Conservation (phyloP, 192 early-diverging fungal genomes). For the Coemansia sp. region DNA sequence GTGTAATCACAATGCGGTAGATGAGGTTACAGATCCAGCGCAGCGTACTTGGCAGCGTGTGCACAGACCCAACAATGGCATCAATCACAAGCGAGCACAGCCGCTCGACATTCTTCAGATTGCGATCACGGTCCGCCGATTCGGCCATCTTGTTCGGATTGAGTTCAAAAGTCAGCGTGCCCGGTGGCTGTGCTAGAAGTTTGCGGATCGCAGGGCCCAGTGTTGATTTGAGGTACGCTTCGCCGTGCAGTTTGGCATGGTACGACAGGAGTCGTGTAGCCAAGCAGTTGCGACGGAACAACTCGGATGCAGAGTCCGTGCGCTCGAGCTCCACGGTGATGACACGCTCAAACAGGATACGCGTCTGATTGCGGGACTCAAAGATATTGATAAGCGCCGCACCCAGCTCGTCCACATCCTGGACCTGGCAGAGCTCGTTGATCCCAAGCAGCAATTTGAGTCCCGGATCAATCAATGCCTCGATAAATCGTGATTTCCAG, state of each 20-base stretch:
- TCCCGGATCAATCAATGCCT: conserved; percentile 69
- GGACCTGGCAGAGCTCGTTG: conserved; percentile 80
- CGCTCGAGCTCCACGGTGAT: conserved; percentile 83
- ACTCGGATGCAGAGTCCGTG: conserved; percentile 78
- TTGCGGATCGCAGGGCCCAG: conserved; percentile 78
- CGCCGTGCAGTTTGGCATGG: conserved; percentile 79
- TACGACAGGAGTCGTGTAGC: conserved; percentile 83
- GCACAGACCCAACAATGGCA: conserved; percentile 73
- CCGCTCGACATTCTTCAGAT: conserved; percentile 75
- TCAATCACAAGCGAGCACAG: conserved; percentile 80
- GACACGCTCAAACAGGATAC: conserved; percentile 75
- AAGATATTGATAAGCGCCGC: conserved; percentile 76
- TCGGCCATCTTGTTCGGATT: conserved; percentile 76
- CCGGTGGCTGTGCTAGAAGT: conserved; percentile 62
- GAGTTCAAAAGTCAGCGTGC: conserved; percentile 84
- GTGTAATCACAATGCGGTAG: conserved; percentile 69
- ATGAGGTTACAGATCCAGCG: conserved; percentile 83
- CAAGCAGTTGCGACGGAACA: conserved; percentile 92
- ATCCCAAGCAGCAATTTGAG: conserved; percentile 79
- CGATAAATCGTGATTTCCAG: conserved; percentile 79
- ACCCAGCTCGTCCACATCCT: conserved; percentile 88
- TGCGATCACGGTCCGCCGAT: conserved; percentile 68
- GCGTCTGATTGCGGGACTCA: conserved; percentile 69
- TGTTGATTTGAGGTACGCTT: conserved; percentile 77
- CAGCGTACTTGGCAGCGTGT: conserved; percentile 69